Conservation (phyloP, 148 eudicot species). For the Linanthus parryae region DNA sequence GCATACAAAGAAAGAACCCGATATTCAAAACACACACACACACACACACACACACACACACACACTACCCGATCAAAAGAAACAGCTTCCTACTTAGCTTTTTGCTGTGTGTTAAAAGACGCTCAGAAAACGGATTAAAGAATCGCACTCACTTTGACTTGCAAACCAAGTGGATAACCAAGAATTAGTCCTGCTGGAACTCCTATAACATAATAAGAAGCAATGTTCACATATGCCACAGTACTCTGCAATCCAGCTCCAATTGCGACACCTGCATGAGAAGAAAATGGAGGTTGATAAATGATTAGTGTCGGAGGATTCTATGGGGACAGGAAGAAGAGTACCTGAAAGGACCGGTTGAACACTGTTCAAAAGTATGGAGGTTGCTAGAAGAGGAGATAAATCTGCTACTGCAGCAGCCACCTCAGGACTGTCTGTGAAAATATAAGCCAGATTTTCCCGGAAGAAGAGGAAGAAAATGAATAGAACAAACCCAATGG, state of each 20-base stretch:
- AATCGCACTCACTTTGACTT: conserved; percentile 26
- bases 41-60: no score
- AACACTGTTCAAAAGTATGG: conserved; percentile 52
- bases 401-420: conserved; percentile 53
- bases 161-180: conserved; percentile 30
- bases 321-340: no score
- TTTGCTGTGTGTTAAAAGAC: not conserved
- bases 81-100: not conserved
- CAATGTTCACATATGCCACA: conserved; percentile 42
- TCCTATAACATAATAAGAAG: conserved; percentile 40
- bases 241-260: conserved; percentile 43
- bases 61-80: no score
- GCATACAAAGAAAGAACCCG: not conserved
- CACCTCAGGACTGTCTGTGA: conserved; percentile 48
- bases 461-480: conserved; percentile 33
- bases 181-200: conserved; percentile 38
- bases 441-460: conserved; percentile 48
- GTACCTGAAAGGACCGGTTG: conserved; percentile 73
- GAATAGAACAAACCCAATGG: conserved; percentile 31
- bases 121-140: no score
- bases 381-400: conserved; percentile 47
- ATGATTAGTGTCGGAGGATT: no score
- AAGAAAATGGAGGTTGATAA: not conserved
- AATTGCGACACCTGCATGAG: conserved; percentile 34
- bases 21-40: not conserved